These are phyloP conservation scores for Syzygium grande DNA, from an alignment of 345 rosid species.

Conservation along the genomic window DNA sequence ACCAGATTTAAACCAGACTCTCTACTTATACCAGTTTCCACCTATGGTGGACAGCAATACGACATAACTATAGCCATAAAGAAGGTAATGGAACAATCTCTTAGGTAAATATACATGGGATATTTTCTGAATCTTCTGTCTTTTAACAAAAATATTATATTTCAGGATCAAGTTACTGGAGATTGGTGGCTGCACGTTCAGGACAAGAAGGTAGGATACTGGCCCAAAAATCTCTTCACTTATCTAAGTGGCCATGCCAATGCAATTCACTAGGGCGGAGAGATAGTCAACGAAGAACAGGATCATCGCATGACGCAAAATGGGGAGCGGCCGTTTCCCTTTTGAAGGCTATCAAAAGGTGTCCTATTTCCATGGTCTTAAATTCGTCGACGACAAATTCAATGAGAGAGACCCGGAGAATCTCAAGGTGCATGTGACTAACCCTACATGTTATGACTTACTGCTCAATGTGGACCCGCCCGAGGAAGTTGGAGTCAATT, in stretches of 20 bases:
- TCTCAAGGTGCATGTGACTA: background rate
- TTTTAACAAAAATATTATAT: background rate
- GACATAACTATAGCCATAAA: background rate
- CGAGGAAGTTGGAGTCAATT: background rate
- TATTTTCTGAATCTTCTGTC: background rate
- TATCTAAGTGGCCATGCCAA: background rate
- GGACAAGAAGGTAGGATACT: background rate
- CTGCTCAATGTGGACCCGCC: background rate
- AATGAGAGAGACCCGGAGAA: background rate
- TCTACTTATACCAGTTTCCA: slow-evolving; percentile 1
- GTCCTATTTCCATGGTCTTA: background rate
- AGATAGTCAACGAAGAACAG: background rate
- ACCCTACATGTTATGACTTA: background rate
- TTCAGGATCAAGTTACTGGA: background rate
- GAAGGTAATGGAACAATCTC: slow-evolving; percentile 2
- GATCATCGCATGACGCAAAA: too few species aligned
- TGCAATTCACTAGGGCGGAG: background rate
- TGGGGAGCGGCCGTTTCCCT: background rate
- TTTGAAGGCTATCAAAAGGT: background rate
- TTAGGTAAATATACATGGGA: background rate
- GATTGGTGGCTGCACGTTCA: background rate
- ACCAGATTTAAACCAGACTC: too few species aligned
- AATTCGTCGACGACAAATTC: background rate
- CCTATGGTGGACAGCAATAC: slow-evolving; percentile 4
- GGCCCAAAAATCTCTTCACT: background rate